Conservation (phyloP, 371 early-diverging fungal genomes). For the Coemansia sp. region DNA sequence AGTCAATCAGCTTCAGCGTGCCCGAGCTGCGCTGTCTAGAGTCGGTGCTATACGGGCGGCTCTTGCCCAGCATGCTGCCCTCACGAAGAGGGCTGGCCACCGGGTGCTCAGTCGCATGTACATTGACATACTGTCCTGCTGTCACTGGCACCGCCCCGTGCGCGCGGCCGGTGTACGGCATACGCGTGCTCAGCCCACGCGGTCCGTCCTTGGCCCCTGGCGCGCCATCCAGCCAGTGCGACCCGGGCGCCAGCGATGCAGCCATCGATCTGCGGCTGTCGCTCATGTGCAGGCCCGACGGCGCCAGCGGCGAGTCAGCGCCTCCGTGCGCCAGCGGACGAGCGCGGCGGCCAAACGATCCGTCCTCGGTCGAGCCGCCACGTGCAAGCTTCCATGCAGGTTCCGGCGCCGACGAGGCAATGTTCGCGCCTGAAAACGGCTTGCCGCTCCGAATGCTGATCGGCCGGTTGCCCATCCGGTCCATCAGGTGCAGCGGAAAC, state of each 20-base stretch:
- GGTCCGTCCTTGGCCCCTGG: background rate
- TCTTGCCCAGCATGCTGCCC: constrained; percentile 6
- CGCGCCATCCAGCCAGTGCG: constrained; percentile 7
- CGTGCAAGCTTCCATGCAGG: constrained; percentile 19
- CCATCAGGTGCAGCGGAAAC: constrained; percentile 8
- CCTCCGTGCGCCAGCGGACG: background rate
- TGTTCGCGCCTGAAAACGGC: background rate
- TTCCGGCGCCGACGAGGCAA: constrained; percentile 42
- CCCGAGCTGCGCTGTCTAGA: background rate
- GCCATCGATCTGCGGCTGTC: constrained; percentile 1
- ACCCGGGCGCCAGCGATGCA: constrained; percentile 22
- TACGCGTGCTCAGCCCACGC: constrained; percentile 2
- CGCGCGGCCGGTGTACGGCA: background rate
- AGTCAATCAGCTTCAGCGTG: constrained; percentile 13
- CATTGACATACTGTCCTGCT: constrained; percentile 12
- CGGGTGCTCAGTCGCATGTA: constrained; percentile 13
- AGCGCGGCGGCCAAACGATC: constrained; percentile 6
- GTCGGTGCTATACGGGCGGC: too few species aligned
- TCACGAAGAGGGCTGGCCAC: constrained; percentile 11
- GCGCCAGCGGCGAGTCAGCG: background rate
- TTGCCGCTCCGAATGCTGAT: constrained; percentile 1
- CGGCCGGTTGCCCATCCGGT: constrained; percentile 11
- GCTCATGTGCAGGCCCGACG: too few species aligned
- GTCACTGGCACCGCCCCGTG: constrained; percentile 5
- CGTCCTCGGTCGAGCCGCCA: constrained; percentile 2